These are phyloP conservation scores for Metschnikowia matae DNA, from an alignment of 805 yeast species.

Conservation along the genomic window DNA sequence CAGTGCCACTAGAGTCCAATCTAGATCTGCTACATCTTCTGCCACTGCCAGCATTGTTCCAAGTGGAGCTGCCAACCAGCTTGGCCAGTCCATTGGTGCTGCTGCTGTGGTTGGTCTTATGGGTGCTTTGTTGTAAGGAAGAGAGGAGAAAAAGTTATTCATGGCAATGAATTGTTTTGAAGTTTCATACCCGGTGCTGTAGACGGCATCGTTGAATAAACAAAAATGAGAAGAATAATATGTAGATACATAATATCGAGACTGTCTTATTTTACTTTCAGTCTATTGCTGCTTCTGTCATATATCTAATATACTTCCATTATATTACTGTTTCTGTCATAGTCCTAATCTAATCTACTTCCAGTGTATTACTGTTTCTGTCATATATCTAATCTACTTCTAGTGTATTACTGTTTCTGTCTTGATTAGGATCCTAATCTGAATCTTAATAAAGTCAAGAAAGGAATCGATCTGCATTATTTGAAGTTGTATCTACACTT, in stretches of 20 bases:
- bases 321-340: too few relatives aligned
- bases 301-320: too few relatives aligned
- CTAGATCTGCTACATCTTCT: slow-evolving; percentile 9
- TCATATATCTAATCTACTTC: too few relatives aligned
- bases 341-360: too few relatives aligned
- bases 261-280: too few relatives aligned
- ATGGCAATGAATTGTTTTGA: background rate
- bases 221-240: background rate
- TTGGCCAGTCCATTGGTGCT: slow-evolving; percentile 31
- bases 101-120: slow-evolving; percentile 39
- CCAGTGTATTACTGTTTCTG: too few relatives aligned
- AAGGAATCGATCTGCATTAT: too few relatives aligned
- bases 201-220: background rate
- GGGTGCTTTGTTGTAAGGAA: slow-evolving; percentile 28
- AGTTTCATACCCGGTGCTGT: slow-evolving; percentile 2
- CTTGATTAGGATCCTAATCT: too few relatives aligned
- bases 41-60: background rate
- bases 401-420: too few relatives aligned
- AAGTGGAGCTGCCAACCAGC: slow-evolving; percentile 22
- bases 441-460: too few relatives aligned
- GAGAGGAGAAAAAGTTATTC: background rate
- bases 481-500: too few relatives aligned
- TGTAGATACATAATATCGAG: background rate
- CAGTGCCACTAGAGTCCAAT: slow-evolving; percentile 19
- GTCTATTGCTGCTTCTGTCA: too few relatives aligned